phyloP scores from a whole-genome alignment of 163 green algal genomes.

The Smithsoniella earleae region DNA sequence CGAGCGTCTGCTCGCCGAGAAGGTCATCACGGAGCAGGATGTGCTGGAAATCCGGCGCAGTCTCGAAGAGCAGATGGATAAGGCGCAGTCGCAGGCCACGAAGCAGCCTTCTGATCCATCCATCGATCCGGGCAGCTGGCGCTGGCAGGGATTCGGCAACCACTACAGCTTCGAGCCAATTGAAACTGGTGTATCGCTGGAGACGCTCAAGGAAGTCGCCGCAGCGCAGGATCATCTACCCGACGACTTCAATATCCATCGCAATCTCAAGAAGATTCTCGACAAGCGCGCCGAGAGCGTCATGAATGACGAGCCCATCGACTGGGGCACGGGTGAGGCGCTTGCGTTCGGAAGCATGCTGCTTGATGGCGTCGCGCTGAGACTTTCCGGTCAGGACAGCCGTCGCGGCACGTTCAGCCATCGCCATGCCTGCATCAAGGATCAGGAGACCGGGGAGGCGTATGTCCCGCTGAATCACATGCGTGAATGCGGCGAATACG shows the following conservation, averaged over 20 bases:
- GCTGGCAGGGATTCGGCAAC: conserved; percentile 29
- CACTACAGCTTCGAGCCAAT: too few relatives aligned
- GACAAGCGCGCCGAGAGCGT: conserved; percentile 72
- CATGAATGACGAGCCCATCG: conserved; percentile 49
- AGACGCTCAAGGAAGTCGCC: conserved; percentile 65
- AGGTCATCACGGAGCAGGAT: too few relatives aligned
- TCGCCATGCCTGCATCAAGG: conserved; percentile 56
- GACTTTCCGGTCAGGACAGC: conserved; percentile 68
- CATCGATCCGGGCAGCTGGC: conserved; percentile 68
- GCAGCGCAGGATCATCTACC: conserved; percentile 72
- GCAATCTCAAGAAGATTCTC: conserved; percentile 85
- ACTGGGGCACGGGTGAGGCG: conserved; percentile 91
- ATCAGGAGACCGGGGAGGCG: conserved; percentile 48
- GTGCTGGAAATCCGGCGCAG: too few relatives aligned
- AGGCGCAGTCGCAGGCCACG: conserved; percentile 48
- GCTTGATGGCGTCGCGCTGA: conserved; percentile 67
- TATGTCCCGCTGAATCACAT: too few relatives aligned
- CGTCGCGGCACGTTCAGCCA: conserved; percentile 79
- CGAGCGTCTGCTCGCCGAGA: conserved; percentile 69
- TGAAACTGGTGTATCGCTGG: conserved; percentile 48
- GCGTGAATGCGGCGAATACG: too few relatives aligned
- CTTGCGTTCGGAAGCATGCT: conserved; percentile 94
- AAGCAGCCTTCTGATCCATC: conserved; percentile 56
- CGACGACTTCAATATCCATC: conserved; percentile 72
- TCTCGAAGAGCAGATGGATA: too few relatives aligned